A percentile compares a stretch with the other conserved stretches of the same genome.
Evolutionary conservation across 306 rosid species (phyloP).

Genomic region (Quercus wislizeni): DNA sequence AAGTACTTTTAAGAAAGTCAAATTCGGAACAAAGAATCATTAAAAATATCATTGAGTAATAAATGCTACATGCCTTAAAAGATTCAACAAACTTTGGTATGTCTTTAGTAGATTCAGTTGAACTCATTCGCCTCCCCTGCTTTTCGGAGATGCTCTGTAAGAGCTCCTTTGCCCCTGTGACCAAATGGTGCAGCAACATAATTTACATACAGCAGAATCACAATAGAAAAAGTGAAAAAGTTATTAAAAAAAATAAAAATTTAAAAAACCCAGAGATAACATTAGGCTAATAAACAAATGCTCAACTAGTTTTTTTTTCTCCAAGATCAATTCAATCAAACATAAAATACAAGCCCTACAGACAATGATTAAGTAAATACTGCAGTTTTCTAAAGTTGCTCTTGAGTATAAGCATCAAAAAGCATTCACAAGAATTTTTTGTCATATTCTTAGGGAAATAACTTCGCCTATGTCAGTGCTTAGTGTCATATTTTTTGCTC

Average conservation of each 20-base stretch:
- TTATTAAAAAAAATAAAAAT: too few species aligned
- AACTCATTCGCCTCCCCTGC: conserved; percentile 83
- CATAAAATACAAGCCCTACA: not conserved
- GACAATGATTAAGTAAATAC: not conserved
- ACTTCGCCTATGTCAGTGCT: too few species aligned
- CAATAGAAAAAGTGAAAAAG: not conserved
- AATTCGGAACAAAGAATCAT: not conserved
- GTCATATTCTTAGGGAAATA: not conserved
- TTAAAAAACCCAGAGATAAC: not conserved
- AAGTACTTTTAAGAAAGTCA: not conserved
- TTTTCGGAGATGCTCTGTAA: conserved; percentile 83
- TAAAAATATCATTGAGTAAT: conserved; percentile 18
- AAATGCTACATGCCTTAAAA: conserved; percentile 62
- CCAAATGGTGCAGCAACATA: conserved; percentile 19
- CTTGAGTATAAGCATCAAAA: not conserved
- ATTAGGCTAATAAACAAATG: not conserved
- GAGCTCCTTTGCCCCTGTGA: conserved; percentile 85
- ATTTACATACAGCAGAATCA: not conserved
- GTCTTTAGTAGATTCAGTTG: conserved; percentile 76
- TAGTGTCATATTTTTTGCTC: too few species aligned
- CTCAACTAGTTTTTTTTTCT: not conserved
- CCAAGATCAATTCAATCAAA: not conserved
- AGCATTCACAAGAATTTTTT: not conserved
- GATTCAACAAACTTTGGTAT: conserved; percentile 68
- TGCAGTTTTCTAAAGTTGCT: not conserved